Evolutionary conservation across 2,329 filamentous ascomycete genomes (phyloP), one percentile per base, ranked within the genome.

Genomic region (Ascocoryne sarcoides): DNA sequence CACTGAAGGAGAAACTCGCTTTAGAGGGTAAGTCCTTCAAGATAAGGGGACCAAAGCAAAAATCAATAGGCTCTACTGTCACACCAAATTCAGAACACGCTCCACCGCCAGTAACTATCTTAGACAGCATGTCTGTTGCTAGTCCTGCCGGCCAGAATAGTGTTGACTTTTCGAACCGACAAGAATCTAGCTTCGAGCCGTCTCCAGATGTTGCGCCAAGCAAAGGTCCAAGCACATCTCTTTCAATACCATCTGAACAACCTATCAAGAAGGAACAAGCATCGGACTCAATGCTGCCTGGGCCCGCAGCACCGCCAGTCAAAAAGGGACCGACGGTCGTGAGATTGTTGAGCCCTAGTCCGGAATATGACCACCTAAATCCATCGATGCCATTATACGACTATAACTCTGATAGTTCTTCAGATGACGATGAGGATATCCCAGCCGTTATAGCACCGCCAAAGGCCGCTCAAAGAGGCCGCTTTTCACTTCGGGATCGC

Each of bases 21-120:
- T 33, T 56, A n/a, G 52, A 58, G 37, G 54, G 54, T 7, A 56
- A 53, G 42, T 42, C 45, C 2, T 37, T 49, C 35, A 59, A 55
- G 32, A 55, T 58, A 31, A 49, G 58, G 19, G 42, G 23, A 26
- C 23, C 23, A 26, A 26, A 26, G 23, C n/a, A n/a, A n/a, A n/a
- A n/a, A n/a, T n/a, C n/a, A n/a, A n/a, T n/a, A n/a, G n/a, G n/a
- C n/a, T n/a, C n/a, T n/a, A n/a, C n/a, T n/a, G n/a, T n/a, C n/a
- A n/a, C n/a, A n/a, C n/a, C n/a, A n/a, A n/a, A n/a, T n/a, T n/a
- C n/a, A n/a, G n/a, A n/a, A n/a, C n/a, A n/a, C n/a, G n/a, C n/a
- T n/a, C n/a, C n/a, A n/a, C n/a, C n/a, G n/a, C n/a, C n/a, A n/a
- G n/a, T n/a, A n/a, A n/a, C n/a, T n/a, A n/a, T n/a, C n/a, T n/a